These are phyloP conservation scores for Neocucurbitaria cava DNA, from an alignment of 2,329 filamentous ascomycete genomes.

Conservation along the genomic window DNA sequence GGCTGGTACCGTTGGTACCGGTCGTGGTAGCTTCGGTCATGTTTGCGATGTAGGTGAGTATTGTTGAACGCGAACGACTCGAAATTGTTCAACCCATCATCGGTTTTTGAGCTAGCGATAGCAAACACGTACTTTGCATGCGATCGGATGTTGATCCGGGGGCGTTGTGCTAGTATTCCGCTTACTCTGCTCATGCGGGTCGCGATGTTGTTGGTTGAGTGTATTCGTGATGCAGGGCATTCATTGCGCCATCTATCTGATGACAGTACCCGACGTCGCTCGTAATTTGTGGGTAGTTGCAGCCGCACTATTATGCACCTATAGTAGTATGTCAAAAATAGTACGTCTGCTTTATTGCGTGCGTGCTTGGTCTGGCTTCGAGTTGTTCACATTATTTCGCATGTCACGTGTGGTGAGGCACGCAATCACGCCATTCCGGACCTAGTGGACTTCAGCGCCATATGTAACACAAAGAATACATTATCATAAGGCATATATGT, in stretches of 20 bases:
- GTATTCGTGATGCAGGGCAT: slow-evolving; percentile 22
- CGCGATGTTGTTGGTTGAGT: not conserved
- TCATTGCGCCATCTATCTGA: slow-evolving; percentile 30
- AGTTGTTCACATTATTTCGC: not conserved
- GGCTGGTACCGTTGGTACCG: slow-evolving; percentile 4
- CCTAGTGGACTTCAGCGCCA: not conserved
- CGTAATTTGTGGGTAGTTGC: slow-evolving; percentile 1
- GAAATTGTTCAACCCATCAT: not conserved
- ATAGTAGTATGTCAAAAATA: not conserved
- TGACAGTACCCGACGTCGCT: slow-evolving; percentile 14
- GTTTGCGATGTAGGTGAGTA: not conserved
- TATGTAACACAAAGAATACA: not conserved
- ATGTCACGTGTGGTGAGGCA: not conserved
- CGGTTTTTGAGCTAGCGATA: not conserved
- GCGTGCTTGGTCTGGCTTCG: not conserved
- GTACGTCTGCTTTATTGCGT: not conserved
- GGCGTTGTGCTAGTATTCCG: not conserved
- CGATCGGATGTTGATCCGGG: not conserved
- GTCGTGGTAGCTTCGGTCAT: slow-evolving; percentile 23
- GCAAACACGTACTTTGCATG: not conserved
- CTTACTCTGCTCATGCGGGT: not conserved
- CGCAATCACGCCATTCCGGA: not conserved
- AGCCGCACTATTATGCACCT: not conserved
- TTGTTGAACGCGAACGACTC: not conserved
- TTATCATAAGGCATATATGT: no score